These are phyloP conservation scores for Tricladium varicosporioides DNA, from an alignment of 2,329 filamentous ascomycete genomes.

Conservation along the genomic window DNA sequence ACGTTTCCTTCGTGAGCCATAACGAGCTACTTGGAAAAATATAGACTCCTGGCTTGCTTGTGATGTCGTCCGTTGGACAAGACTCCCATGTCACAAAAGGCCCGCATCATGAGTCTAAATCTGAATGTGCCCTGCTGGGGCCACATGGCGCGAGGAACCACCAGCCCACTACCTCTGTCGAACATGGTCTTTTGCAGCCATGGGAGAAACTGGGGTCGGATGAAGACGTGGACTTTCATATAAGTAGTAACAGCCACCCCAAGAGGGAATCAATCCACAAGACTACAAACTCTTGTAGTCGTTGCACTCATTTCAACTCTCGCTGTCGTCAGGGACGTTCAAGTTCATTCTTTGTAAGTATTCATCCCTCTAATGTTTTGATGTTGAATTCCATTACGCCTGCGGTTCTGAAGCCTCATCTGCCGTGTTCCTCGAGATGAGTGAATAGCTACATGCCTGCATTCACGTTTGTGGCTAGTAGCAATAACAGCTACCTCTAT, in stretches of 20 bases:
- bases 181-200: constrained; percentile 4
- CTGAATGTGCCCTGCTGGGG: constrained; percentile 14
- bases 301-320: constrained; percentile 17
- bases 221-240: constrained; percentile 14
- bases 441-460: background rate
- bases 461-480: background rate
- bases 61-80: constrained; percentile 19
- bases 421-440: background rate
- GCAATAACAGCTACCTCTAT: background rate
- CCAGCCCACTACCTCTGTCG: constrained; percentile 19
- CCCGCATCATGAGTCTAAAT: constrained; percentile 24
- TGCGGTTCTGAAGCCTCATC: background rate
- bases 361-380: background rate
- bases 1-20: background rate
- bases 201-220: background rate
- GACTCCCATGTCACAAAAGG: constrained; percentile 10
- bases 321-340: constrained; percentile 7
- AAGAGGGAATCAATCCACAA: constrained; percentile 4
- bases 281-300: constrained; percentile 14
- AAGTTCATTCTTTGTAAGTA: constrained; percentile 19
- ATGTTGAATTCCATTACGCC: constrained; percentile 7
- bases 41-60: constrained; percentile 17
- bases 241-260: constrained; percentile 17
- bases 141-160: constrained; percentile 18
- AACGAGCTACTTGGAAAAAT: background rate